Percentiles rank a stretch among this genome's conserved stretches.
Conservation (phyloP, 176 grass and related monocot genomes). For the Saccharum officinarum region DNA sequence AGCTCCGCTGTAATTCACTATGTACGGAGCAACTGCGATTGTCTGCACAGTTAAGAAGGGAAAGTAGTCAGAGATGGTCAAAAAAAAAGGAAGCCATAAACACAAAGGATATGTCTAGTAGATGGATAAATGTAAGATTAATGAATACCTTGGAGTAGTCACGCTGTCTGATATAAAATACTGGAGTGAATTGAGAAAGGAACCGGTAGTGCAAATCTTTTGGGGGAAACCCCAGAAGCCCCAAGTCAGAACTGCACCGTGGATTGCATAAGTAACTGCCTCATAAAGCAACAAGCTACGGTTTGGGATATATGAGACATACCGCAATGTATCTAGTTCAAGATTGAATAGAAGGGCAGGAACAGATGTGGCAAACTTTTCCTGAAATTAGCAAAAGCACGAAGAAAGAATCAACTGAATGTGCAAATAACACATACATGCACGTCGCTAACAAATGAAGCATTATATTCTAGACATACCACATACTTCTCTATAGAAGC, state of each 20-base stretch:
- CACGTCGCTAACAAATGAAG: background rate
- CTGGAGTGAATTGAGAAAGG: conserved; percentile 89
- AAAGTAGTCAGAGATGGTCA: conserved; percentile 30
- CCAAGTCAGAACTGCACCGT: conserved; percentile 82
- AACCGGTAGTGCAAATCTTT: conserved; percentile 96
- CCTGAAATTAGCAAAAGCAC: conserved; percentile 51
- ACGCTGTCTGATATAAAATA: conserved; percentile 95
- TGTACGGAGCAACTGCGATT: conserved; percentile 77
- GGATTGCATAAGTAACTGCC: conserved; percentile 4
- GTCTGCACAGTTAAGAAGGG: conserved; percentile 53
- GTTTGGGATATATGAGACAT: conserved; percentile 30
- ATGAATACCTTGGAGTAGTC: conserved; percentile 93
- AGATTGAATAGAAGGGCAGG: conserved; percentile 93
- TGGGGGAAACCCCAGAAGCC: conserved; percentile 85
- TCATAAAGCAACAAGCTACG: background rate
- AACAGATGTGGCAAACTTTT: conserved; percentile 69
- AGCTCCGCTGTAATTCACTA: conserved; percentile 90
- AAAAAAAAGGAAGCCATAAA: conserved; percentile 9
- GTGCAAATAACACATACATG: background rate
- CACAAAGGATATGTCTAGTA: conserved; percentile 28
- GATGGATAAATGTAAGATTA: background rate
- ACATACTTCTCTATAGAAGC: conserved; percentile 92
- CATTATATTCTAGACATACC: conserved; percentile 61
- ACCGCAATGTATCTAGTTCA: conserved; percentile 94
- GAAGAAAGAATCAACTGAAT: conserved; percentile 7